These are phyloP conservation scores for Fusarium sp. DNA, from an alignment of 2,329 filamentous ascomycete genomes.

Conservation along the genomic window DNA sequence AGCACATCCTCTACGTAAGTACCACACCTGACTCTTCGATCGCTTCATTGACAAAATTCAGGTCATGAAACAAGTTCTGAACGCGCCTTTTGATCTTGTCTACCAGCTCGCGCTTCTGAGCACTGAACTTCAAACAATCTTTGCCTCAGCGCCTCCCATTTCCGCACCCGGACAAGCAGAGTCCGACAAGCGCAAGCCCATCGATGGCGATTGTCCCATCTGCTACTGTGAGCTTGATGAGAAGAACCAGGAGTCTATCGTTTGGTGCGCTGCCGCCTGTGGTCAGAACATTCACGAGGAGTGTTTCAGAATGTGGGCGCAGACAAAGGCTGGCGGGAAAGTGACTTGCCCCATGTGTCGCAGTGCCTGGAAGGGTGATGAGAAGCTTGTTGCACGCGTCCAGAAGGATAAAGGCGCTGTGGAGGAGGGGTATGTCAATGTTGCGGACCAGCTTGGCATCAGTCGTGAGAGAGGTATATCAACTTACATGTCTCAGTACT, in stretches of 20 bases:
- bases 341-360: constrained; percentile 71
- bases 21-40: accelerated
- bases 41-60: constrained; percentile 31
- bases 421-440: constrained; percentile 70
- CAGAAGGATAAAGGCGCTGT: constrained; percentile 52
- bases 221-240: constrained; percentile 61
- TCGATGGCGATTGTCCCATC: constrained; percentile 66
- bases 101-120: constrained; percentile 71
- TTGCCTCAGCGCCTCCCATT: constrained; percentile 63
- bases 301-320: constrained; percentile 65
- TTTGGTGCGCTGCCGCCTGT: constrained; percentile 63
- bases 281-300: constrained; percentile 64
- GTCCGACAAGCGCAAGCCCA: constrained; percentile 54
- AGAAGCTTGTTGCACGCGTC: constrained; percentile 53
- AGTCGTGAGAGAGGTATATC: constrained; percentile 59
- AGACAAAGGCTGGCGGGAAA: constrained; percentile 49
- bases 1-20: constrained; percentile 69
- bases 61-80: constrained; percentile 68
- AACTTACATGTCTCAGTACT: neutral
- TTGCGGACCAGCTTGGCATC: constrained; percentile 68
- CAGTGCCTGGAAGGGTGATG: constrained; percentile 62
- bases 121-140: constrained; percentile 67
- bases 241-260: constrained; percentile 48
- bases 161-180: constrained; percentile 45
- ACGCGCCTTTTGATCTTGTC: constrained; percentile 62